A percentile compares a stretch with the other conserved stretches of the same genome.
phyloP scores from a whole-genome alignment of 176 grass and related monocot species.

The Coix lacrymajobi region DNA sequence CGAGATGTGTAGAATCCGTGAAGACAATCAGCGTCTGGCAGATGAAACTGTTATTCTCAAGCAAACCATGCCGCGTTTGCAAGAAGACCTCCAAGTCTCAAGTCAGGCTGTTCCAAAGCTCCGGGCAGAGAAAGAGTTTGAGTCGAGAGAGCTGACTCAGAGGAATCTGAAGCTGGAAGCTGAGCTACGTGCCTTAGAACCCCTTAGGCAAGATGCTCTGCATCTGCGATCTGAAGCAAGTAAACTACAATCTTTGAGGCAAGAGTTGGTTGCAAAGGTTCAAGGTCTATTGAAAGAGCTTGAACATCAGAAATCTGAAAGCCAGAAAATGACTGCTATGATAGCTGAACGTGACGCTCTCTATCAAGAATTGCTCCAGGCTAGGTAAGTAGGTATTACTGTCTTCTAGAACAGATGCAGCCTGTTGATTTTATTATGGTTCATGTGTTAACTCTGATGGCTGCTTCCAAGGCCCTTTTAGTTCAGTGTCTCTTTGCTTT shows the following conservation, averaged over 20 bases:
- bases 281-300: slow-evolving; percentile 51
- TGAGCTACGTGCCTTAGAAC: slow-evolving; percentile 49
- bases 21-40: slow-evolving; percentile 37
- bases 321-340: slow-evolving; percentile 42
- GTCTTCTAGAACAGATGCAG: neutral
- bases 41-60: slow-evolving; percentile 51
- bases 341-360: slow-evolving; percentile 48
- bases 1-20: slow-evolving; percentile 48
- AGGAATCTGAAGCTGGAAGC: slow-evolving; percentile 63
- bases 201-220: slow-evolving; percentile 43
- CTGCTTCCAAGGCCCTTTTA: slow-evolving; percentile 3
- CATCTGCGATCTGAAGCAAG: slow-evolving; percentile 57
- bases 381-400: slow-evolving; percentile 53
- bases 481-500: neutral
- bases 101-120: slow-evolving; percentile 56
- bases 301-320: slow-evolving; percentile 40
- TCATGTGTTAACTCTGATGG: neutral
- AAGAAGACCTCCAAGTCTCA: slow-evolving; percentile 41
- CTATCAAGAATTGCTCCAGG: slow-evolving; percentile 35
- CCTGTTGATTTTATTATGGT: neutral
- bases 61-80: slow-evolving; percentile 27
- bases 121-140: slow-evolving; percentile 62
- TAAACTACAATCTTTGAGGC: slow-evolving; percentile 31
- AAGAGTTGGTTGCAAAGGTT: slow-evolving; percentile 53
- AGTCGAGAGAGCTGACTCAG: slow-evolving; percentile 53